phyloP scores from a whole-genome alignment of 805 yeast genomes.

The Metschnikowia bowlesiae region DNA sequence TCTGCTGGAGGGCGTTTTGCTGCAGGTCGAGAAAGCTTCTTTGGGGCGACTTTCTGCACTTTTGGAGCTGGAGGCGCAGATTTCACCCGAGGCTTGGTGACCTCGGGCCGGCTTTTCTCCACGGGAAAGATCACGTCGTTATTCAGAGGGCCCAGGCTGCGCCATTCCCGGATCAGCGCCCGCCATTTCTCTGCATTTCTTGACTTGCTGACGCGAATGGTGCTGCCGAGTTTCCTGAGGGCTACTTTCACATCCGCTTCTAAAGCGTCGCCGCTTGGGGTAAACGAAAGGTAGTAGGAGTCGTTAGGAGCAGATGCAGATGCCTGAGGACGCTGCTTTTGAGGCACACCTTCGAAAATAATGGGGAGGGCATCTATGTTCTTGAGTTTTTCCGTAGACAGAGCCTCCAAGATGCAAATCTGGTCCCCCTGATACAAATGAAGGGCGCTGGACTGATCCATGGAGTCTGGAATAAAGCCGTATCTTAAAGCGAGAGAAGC shows the following conservation, averaged over 20 bases:
- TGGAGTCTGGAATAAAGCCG: conserved; percentile 38
- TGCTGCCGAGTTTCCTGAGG: conserved; percentile 25
- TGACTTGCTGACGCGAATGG: conserved; percentile 36
- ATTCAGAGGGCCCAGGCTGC: background rate
- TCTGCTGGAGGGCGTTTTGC: conserved; percentile 18
- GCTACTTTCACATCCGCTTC: conserved; percentile 3
- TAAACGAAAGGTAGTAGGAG: conserved; percentile 27
- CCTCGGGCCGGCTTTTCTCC: background rate
- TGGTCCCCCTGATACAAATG: conserved; percentile 32
- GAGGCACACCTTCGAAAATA: conserved; percentile 38
- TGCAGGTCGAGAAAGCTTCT: conserved; percentile 4
- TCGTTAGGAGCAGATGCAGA: conserved; percentile 19
- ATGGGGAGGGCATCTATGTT: conserved; percentile 18
- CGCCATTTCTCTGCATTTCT: conserved; percentile 31
- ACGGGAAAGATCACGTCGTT: background rate
- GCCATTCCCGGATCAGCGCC: conserved; percentile 15
- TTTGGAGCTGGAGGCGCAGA: background rate
- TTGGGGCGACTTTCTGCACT: background rate
- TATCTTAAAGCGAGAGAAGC: conserved; percentile 27
- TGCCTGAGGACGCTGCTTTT: conserved; percentile 19
- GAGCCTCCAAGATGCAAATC: conserved; percentile 31
- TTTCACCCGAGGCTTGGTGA: background rate
- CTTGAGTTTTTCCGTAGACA: conserved; percentile 19
- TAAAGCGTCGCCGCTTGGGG: conserved; percentile 12
- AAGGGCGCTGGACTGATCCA: conserved; percentile 34